Evolutionary conservation across 192 early-diverging fungal genomes (phyloP).

Genomic region (Umbelopsis vinacea): DNA sequence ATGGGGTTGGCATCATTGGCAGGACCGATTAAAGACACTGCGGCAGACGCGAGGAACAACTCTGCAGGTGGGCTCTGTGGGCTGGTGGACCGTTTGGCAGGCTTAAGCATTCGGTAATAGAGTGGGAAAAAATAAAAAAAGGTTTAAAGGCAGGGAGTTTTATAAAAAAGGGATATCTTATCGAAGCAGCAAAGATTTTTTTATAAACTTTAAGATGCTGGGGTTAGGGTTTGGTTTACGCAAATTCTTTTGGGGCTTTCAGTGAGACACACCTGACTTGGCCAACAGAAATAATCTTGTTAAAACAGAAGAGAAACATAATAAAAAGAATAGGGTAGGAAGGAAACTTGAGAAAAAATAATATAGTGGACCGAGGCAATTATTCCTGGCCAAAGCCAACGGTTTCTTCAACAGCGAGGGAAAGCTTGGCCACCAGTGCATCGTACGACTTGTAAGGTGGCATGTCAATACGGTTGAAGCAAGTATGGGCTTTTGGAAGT

Average conservation of each 20-base stretch:
- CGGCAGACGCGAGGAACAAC: constrained; percentile 5
- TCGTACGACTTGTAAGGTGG: constrained; percentile 88
- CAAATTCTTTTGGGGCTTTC: no score
- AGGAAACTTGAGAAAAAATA: background rate
- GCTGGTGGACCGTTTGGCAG: constrained; percentile 5
- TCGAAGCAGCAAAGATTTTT: no score
- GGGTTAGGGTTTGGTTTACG: no score
- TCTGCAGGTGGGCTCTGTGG: constrained; percentile 15
- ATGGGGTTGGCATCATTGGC: constrained; percentile 39
- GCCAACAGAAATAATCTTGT: no score
- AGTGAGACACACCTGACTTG: no score
- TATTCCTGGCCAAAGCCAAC: constrained; percentile 89
- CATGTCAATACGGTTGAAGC: constrained; percentile 93
- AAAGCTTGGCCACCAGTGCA: constrained; percentile 37
- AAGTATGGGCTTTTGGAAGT: constrained; percentile 90
- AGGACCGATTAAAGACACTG: constrained; percentile 42
- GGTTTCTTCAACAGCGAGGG: constrained; percentile 93
- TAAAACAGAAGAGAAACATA: no score
- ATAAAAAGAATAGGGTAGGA: background rate
- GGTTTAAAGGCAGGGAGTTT: no score
- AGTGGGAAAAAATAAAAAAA: constrained; percentile 3
- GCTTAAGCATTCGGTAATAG: background rate
- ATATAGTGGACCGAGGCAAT: background rate
- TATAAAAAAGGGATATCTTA: background rate
- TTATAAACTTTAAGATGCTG: no score